phyloP scores from a whole-genome alignment of 768 basidiomycete genomes.

The Pleurotus tuber-regium region DNA sequence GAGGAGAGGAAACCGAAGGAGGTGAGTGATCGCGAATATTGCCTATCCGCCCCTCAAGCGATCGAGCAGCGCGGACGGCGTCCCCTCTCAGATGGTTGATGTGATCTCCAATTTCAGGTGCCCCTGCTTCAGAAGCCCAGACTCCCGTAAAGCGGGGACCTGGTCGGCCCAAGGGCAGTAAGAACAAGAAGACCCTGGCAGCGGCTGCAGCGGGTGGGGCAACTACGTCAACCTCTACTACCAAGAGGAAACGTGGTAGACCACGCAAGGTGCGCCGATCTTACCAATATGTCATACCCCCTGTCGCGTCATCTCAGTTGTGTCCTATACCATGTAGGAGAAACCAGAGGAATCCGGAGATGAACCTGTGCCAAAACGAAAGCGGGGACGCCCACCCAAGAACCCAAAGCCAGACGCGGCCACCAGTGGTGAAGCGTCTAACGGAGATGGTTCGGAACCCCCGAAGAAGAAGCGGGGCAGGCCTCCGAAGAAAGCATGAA shows the following conservation, averaged over 20 bases:
- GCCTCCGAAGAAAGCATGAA: constrained; percentile 54
- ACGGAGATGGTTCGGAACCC: constrained; percentile 44
- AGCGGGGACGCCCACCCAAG: constrained; percentile 76
- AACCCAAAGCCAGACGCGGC: constrained; percentile 45
- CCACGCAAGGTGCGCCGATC: constrained; percentile 56
- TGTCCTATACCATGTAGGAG: constrained; percentile 30
- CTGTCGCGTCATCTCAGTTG: constrained; percentile 13
- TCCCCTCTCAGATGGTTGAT: constrained; percentile 6
- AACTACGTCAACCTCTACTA: constrained; percentile 28
- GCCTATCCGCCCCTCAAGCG: constrained; percentile 10
- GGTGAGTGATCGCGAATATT: constrained; percentile 8
- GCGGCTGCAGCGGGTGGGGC: constrained; percentile 26
- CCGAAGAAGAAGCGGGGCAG: constrained; percentile 67
- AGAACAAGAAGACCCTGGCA: constrained; percentile 51
- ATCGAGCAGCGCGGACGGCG: constrained; percentile 1
- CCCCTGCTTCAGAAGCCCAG: constrained; percentile 35
- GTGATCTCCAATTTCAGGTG: constrained; percentile 29
- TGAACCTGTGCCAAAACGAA: constrained; percentile 59
- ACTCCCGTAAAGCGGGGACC: constrained; percentile 70
- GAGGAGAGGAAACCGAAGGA: constrained; percentile 15
- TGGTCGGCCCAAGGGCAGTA: constrained; percentile 89
- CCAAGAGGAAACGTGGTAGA: constrained; percentile 59
- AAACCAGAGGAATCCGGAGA: constrained; percentile 39
- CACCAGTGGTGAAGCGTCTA: constrained; percentile 30
- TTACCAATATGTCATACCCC: constrained; percentile 19